Base-by-base conservation (phyloP, 164 flowering plant genomes). In the Macadamia tetraphylla region DNA sequence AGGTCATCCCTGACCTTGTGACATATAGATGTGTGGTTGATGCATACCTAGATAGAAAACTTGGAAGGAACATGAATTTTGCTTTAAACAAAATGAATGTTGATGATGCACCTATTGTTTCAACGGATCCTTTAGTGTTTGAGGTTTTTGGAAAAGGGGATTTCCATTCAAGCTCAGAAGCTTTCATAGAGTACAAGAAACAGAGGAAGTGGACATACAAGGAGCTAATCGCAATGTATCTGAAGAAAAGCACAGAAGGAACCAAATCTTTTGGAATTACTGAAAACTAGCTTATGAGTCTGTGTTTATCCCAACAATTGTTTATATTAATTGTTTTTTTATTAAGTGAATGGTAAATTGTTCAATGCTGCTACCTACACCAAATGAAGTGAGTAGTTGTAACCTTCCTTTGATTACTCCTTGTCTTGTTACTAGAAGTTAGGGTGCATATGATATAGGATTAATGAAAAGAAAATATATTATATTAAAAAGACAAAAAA, bases 241-340 rank as follows among this genome's bases (percentile, higher is more conserved):
- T 86, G 40, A 87, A 82, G 81, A 94, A 86, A 75, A 79, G 58
- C 77, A 74, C 66, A 75, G 98, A 63, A 81, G 86, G 61, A 81
- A 87, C 82, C 94, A 88, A 71, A 82, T 94, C 48, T 94, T 91
- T 79, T 94, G 97, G 97, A 91, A 94, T 78, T 89, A 89, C 73
- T 94, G 75, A 87, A 35, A 56, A 53, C 46, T 62, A n/a, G 29
- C 62, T 0, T 23, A 58, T 67, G 35, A 23, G 51, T 8, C 51
- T 46, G 51, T 46, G 51, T 9, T 35, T 35, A 35, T 35, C 40
- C 40, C 5, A 5, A 5, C 40, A 35, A 35, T 5, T 35, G 40
- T 35, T 35, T 35, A 23, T 23, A 23, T 23, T 23, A 23, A 23
- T 35, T 35, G 5, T 35, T 35, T 35, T 35, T 35, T 23, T 23